phyloP scores from a whole-genome alignment of 73 alveolate genomes.

The Breviolum minutum region DNA sequence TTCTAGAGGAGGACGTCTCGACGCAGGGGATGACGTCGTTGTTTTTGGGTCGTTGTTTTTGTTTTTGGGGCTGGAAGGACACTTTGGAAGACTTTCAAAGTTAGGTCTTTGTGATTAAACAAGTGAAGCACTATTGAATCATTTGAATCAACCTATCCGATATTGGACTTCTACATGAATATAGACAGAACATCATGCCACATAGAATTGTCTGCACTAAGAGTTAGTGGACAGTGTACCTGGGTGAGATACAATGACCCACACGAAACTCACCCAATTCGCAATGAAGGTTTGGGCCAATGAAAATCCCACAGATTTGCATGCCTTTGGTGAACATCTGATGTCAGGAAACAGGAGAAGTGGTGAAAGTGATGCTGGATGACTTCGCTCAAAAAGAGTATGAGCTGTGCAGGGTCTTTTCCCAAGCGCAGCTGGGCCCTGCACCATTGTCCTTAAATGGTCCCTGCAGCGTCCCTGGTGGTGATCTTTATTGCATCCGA shows the following conservation, averaged over 20 bases:
- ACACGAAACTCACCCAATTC: no score
- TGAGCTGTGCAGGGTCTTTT: conserved; percentile 79
- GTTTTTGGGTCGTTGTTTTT: background rate
- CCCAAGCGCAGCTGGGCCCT: conserved; percentile 55
- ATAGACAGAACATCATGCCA: no score
- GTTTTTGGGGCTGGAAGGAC: background rate
- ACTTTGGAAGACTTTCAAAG: background rate
- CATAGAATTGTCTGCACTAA: no score
- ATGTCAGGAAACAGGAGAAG: conserved; percentile 80
- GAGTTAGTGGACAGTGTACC: no score
- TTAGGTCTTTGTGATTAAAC: background rate
- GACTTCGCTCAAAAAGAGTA: conserved; percentile 85
- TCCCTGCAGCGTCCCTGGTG: conserved; percentile 91
- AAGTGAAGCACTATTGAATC: no score
- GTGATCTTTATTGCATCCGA: conserved; percentile 85
- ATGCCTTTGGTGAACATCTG: no score
- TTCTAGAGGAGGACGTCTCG: conserved; percentile 55
- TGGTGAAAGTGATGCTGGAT: conserved; percentile 87
- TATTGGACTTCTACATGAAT: no score
- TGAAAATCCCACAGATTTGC: no score
- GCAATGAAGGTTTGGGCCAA: no score
- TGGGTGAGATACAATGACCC: no score
- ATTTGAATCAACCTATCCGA: no score
- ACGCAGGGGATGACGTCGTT: no score
- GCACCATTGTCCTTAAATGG: conserved; percentile 85